Evolutionary conservation across 2,329 filamentous ascomycete genomes (phyloP).

Genomic region (Remersonia thermophila): DNA sequence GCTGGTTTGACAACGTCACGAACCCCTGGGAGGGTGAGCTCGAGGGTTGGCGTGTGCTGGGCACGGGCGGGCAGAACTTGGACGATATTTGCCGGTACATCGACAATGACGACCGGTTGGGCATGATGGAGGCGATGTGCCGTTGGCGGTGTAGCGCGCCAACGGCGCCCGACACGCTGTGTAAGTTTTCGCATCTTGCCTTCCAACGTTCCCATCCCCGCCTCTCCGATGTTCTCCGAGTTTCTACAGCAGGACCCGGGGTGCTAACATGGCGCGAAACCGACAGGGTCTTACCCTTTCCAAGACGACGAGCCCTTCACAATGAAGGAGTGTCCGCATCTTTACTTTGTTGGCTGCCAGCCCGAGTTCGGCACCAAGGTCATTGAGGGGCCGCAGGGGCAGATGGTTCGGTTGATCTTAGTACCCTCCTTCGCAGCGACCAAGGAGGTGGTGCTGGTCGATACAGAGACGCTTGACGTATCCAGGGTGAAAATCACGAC

Average conservation of each 20-base stretch:
- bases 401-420: slow-evolving; percentile 65
- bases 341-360: slow-evolving; percentile 85
- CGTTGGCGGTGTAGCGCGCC: slow-evolving; percentile 85
- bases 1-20: slow-evolving; percentile 80
- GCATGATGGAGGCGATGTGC: slow-evolving; percentile 90
- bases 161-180: slow-evolving; percentile 89
- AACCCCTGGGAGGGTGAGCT: slow-evolving; percentile 90
- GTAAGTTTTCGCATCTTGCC: slow-evolving; percentile 38
- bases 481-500: slow-evolving; percentile 49
- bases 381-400: slow-evolving; percentile 54
- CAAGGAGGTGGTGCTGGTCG: slow-evolving; percentile 69
- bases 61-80: slow-evolving; percentile 82
- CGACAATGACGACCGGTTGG: slow-evolving; percentile 60
- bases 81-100: slow-evolving; percentile 92
- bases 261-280: neutral
- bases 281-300: slow-evolving; percentile 93
- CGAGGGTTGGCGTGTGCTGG: slow-evolving; percentile 79
- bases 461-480: slow-evolving; percentile 73
- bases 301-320: slow-evolving; percentile 89
- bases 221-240: no score
- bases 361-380: slow-evolving; percentile 61
- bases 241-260: no score
- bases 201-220: no score
- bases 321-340: slow-evolving; percentile 70
- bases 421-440: slow-evolving; percentile 73